Evolutionary conservation across 2,329 filamentous ascomycete genomes (phyloP), one percentile per base, ranked within the genome.

Genomic region (Xylariaceae sp.): DNA sequence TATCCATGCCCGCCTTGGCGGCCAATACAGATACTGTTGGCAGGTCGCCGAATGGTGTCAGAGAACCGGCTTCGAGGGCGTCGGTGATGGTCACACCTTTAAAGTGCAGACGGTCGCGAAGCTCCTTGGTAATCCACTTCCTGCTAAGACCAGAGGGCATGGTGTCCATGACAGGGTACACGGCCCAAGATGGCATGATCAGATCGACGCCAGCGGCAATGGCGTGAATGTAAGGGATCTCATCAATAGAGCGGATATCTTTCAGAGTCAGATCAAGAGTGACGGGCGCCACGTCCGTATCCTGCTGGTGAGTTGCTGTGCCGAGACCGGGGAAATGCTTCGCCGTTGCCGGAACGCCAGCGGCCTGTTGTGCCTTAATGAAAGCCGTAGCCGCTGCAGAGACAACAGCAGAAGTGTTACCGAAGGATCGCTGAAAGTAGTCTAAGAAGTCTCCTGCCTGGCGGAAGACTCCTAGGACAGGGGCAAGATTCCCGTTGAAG

Each of bases 61-160:
- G 23, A 16, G 23, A 28, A 29, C 41, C 41, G 4, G 41, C 41
- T 19, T 44, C 41, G 21, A 44, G 23, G 7, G 41, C 41, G 26
- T 44, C 41, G 4, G 41, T 44, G 26, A 44, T 44, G 4, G 16
- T 17, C 9, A 44, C 41, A 19, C 41, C 41, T 19, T 29, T 28
- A n/a, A 44, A 44, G 6, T 16, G 7, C 41, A 44, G 26, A 12
- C 41, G 41, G 7, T 7, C 23, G 14, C 41, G 41, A 21, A 44
- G 41, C 16, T 44, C 41, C 4, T 44, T n/a, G 4, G 41, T 44
- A 12, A 44, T 16, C 41, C 41, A 44, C 41, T 44, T 44, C 23
- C 41, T 44, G 41, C 41, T 44, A 7, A 44, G 26, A 19, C 41
- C 41, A 16, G 41, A 21, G 14, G 41, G 41, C 8, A 31, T 16